These are phyloP conservation scores for Gamsiella multidivaricata DNA, from an alignment of 192 early-diverging fungal species.

Conservation along the genomic window DNA sequence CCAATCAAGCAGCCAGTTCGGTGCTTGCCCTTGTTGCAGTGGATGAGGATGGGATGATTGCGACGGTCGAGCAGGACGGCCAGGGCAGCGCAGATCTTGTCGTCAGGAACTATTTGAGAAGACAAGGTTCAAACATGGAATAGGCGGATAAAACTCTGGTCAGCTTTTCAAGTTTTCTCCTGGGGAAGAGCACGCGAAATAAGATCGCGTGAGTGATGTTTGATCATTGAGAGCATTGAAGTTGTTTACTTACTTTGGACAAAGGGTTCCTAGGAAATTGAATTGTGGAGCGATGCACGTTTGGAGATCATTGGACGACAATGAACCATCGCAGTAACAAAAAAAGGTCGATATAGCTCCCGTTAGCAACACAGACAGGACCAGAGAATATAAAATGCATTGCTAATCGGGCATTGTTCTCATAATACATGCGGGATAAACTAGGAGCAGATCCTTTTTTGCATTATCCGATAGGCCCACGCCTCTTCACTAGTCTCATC, in stretches of 20 bases:
- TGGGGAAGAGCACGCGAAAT: no score
- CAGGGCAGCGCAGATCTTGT: slow-evolving; percentile 68
- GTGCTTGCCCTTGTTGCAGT: slow-evolving; percentile 99
- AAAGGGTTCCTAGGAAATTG: slow-evolving; percentile 69
- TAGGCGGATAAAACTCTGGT: neutral
- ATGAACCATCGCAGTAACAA: slow-evolving; percentile 10
- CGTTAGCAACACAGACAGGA: no score
- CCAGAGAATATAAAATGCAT: no score
- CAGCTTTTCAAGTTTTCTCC: no score
- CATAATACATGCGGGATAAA: slow-evolving; percentile 20
- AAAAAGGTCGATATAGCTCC: no score
- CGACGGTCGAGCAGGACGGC: slow-evolving; percentile 70
- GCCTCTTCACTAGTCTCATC: neutral
- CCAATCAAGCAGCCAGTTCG: slow-evolving; percentile 97
- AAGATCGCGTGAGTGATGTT: neutral
- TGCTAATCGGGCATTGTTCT: neutral
- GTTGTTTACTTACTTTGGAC: slow-evolving; percentile 64
- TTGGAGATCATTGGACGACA: slow-evolving; percentile 37
- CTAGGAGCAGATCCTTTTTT: neutral
- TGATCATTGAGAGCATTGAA: neutral
- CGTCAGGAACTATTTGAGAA: slow-evolving; percentile 63
- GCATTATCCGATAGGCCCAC: neutral
- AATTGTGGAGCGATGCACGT: slow-evolving; percentile 13
- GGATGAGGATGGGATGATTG: slow-evolving; percentile 90
- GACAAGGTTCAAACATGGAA: neutral